Evolutionary conservation across 2,329 filamentous ascomycete genomes (phyloP).

Genomic region (Camptophora hylomeconis): DNA sequence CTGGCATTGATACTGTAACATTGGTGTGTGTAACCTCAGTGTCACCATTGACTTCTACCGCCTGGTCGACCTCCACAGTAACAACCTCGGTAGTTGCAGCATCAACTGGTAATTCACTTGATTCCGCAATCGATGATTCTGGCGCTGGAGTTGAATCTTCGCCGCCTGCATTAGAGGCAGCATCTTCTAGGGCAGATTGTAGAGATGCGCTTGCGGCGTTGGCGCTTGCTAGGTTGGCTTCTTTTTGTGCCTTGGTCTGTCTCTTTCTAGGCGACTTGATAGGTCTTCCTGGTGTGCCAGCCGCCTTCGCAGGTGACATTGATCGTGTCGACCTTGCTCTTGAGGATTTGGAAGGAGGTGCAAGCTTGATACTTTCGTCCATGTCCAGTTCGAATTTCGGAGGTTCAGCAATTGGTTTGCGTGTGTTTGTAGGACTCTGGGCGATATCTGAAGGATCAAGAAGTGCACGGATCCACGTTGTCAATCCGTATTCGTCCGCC

Average conservation of each 20-base stretch:
- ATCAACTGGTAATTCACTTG: conserved; percentile 23
- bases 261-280: conserved; percentile 43
- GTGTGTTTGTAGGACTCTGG: conserved; percentile 51
- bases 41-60: conserved; percentile 44
- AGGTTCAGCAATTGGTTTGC: conserved; percentile 66
- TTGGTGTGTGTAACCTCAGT: conserved; percentile 58
- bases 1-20: conserved; percentile 64
- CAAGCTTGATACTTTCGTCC: conserved; percentile 24
- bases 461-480: conserved; percentile 80
- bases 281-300: conserved; percentile 12
- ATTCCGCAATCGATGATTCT: conserved; percentile 26
- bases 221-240: conserved; percentile 35
- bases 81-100: conserved; percentile 1
- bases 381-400: conserved; percentile 58
- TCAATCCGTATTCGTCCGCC: conserved; percentile 75
- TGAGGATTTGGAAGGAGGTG: conserved; percentile 15
- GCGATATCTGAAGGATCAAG: conserved; percentile 75
- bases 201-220: conserved; percentile 35
- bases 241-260: conserved; percentile 35
- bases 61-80: conserved; percentile 54
- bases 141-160: conserved; percentile 11
- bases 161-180: conserved; percentile 21
- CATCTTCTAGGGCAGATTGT: conserved; percentile 34
- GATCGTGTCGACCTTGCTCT: conserved; percentile 47
- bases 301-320: conserved; percentile 38